Conservation (phyloP, 2,329 filamentous ascomycete genomes). For the Amauroascus niger region DNA sequence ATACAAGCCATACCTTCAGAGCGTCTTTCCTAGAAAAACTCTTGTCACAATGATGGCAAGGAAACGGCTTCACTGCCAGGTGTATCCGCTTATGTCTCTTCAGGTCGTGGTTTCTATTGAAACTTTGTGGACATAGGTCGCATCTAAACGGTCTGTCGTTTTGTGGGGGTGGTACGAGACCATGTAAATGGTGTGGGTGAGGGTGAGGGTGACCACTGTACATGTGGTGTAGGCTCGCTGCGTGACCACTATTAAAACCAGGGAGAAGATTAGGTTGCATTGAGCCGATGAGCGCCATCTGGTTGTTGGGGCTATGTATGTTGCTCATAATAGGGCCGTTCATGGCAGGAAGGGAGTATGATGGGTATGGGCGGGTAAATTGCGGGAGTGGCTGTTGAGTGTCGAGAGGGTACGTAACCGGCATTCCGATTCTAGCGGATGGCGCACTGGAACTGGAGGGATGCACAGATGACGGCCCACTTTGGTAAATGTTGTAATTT, state of each 20-base stretch:
- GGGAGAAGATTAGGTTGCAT: conserved; percentile 49
- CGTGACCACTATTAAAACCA: conserved; percentile 52
- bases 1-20: conserved; percentile 61
- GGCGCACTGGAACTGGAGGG: conserved; percentile 35
- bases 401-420: conserved; percentile 35
- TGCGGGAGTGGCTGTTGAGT: conserved; percentile 30
- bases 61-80: conserved; percentile 88
- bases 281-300: conserved; percentile 60
- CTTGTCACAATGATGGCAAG: conserved; percentile 85
- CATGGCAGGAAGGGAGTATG: conserved; percentile 53
- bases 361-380: conserved; percentile 37
- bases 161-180: conserved; percentile 46
- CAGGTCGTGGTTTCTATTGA: conserved; percentile 91
- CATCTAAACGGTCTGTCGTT: conserved; percentile 91
- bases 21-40: conserved; percentile 95
- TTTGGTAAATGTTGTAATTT: conserved; percentile 33
- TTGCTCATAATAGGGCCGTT: conserved; percentile 65
- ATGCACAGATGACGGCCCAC: conserved; percentile 21
- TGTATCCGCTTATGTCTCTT: conserved; percentile 96
- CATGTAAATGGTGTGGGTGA: conserved; percentile 28
- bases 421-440: conserved; percentile 46
- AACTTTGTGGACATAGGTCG: conserved; percentile 82
- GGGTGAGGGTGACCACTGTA: conserved; percentile 35
- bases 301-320: conserved; percentile 60
- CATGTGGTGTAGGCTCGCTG: conserved; percentile 46